Evolutionary conservation across 2,329 filamentous ascomycete genomes (phyloP), one percentile per base, ranked within the genome.

Genomic region (Microthyrium microscopicum): DNA sequence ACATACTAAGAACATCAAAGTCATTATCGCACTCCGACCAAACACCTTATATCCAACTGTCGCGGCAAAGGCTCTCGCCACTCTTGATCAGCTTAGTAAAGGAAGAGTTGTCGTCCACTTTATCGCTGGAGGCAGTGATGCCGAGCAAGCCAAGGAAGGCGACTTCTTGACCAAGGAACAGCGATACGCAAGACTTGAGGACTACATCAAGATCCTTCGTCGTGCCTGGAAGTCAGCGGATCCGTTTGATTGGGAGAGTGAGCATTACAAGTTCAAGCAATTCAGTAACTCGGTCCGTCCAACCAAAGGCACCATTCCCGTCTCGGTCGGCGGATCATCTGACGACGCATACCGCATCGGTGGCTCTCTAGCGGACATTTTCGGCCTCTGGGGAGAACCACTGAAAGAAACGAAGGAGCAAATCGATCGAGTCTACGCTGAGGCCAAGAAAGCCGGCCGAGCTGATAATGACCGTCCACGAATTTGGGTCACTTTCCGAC

Each of bases 401-500:
- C 53, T 73, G 2, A 71, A 72, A 50, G 70, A 74, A 45, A 73
- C 70, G 1, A 68, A 68, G 49, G 57, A 73, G 43, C 70, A 74
- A 46, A 71, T 74, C 41, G 66, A 70, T 40, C 60, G 61, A 15
- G 66, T 74, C 45, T 71, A 71, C 40, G 65, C 60, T 3, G 69
- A 67, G 42, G 64, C 70, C 0, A 64, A 57, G n/a, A 64, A 64
- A 40, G 68, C 68, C 2, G 69, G 69, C 1, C 61, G 70, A 15
- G 22, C 22, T 25, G 22, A 25, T 2, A 46, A 39, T 0, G 68
- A 73, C 40, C 52, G 61, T 0, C 70, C 70, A 5, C 53, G 66
- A 4, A 73, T 74, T 43, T 74, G 70, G 70, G 70, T 74, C 2
- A 73, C 70, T 0, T 73, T 73, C 60, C 59, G 70, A 3, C 70